Base-by-base conservation (phyloP, 2,329 filamentous ascomycete species). In the Fusarium acutatum region DNA sequence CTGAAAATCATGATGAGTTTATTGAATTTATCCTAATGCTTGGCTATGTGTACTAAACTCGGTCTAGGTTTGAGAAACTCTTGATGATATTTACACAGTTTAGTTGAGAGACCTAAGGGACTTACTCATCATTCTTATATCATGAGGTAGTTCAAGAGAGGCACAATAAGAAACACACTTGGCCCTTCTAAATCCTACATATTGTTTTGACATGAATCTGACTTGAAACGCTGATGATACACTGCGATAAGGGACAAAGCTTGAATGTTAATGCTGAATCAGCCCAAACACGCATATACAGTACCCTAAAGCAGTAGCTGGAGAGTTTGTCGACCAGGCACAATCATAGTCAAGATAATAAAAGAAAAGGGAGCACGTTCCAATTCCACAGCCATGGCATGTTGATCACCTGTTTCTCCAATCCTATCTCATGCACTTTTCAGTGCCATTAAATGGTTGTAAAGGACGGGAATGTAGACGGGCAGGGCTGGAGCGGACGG, bases 161-260 rank as follows among this genome's bases (percentile, higher is more conserved):
- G 34, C 7, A 37, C 8, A 17, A 17, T 7, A 9, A 20, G 15
- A 24, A 40, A 15, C 7, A 24, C 17, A 24, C n/a, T 18, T 37
- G 12, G 5, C 15, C 40, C 47, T 32, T 17, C 7, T 26, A 9
- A 14, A 46, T 10, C 20, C 18, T 35, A 18, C 5, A 40, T n/a
- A 22, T 22, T 28, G 43, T 44, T 38, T 52, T 35, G 28, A 37
- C 12, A 46, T 52, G n/a, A 40, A 30, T 22, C 34, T 26, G 17
- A 22, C 38, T 30, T 53, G 58, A 69, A 69, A 69, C 67, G 22
- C 18, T 52, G 17, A 58, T 64, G 65, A 69, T 57, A 58, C 64
- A 43, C 24, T 35, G 9, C 40, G 17, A 49, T 18, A 37, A 58
- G 30, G 28, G 20, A 18, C 28, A 24, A 26, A 49, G 28, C 14